phyloP scores from a whole-genome alignment of 495 filamentous ascomycete genomes.

The Hypoxylon subgilvum region DNA sequence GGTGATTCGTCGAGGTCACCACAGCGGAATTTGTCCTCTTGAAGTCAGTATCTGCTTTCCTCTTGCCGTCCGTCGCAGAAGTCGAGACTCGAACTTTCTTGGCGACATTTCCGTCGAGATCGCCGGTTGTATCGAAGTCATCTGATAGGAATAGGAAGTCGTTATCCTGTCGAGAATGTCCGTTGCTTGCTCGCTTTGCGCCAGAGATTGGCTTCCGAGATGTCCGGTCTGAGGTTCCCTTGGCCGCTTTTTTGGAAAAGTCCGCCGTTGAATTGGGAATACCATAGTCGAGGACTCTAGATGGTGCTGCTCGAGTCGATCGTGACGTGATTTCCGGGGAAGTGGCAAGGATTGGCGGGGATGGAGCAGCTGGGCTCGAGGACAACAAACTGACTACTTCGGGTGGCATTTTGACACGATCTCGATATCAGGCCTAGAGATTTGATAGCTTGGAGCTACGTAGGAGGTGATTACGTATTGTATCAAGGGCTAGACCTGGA shows the following conservation, averaged over 20 bases:
- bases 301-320: slow-evolving; percentile 6
- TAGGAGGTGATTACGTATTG: too few species aligned
- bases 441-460: neutral
- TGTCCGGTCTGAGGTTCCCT: neutral
- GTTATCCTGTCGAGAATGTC: slow-evolving; percentile 8
- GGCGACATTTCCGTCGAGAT: slow-evolving; percentile 32
- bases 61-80: slow-evolving; percentile 3
- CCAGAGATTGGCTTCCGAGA: neutral
- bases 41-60: slow-evolving; percentile 5
- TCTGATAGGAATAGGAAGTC: slow-evolving; percentile 55
- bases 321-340: slow-evolving; percentile 3
- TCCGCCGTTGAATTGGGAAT: neutral
- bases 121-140: slow-evolving; percentile 54
- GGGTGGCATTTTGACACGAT: slow-evolving; percentile 41
- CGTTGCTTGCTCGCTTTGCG: slow-evolving; percentile 9
- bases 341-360: slow-evolving; percentile 10
- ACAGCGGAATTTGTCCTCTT: slow-evolving; percentile 15
- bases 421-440: slow-evolving; percentile 1
- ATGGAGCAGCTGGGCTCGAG: slow-evolving; percentile 28
- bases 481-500: too few species aligned
- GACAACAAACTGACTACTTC: slow-evolving; percentile 52
- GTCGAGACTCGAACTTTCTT: slow-evolving; percentile 29
- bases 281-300: slow-evolving; percentile 14
- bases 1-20: slow-evolving; percentile 1
- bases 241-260: slow-evolving; percentile 2